A percentile compares a stretch with the other conserved stretches of the same genome.
Conservation (phyloP, 495 filamentous ascomycete genomes). For the Amniculicola lignicola region DNA sequence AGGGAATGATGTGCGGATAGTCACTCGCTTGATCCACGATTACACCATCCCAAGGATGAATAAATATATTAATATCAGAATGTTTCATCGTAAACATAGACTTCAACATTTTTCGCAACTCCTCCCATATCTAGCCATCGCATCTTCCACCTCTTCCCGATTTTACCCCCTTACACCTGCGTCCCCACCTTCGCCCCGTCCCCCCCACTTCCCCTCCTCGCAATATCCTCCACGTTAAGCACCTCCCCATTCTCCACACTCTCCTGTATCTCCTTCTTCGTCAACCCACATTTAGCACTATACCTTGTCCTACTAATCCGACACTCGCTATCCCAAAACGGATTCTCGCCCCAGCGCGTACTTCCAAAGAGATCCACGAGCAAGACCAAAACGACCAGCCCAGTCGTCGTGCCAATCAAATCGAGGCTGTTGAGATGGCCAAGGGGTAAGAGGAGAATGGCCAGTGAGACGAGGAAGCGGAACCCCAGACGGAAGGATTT, state of each 20-base stretch:
- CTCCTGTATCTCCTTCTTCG: conserved; percentile 40
- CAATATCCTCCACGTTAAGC: conserved; percentile 44
- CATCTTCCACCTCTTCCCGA: no score
- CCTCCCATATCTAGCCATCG: no score
- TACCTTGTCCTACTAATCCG: conserved; percentile 38
- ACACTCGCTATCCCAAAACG: conserved; percentile 36
- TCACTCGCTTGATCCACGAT: no score
- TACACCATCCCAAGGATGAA: no score
- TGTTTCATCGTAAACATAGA: no score
- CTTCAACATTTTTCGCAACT: no score
- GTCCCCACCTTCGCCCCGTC: no score
- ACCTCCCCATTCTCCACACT: conserved; percentile 37
- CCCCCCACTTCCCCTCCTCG: conserved; percentile 33
- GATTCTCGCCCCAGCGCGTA: conserved; percentile 46
- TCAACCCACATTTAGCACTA: conserved; percentile 41
- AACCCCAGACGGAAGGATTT: conserved; percentile 49
- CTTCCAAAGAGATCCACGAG: conserved; percentile 52
- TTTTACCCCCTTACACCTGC: no score
- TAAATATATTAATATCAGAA: no score
- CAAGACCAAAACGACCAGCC: conserved; percentile 48
- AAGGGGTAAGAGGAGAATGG: conserved; percentile 50
- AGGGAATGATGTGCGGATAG: no score
- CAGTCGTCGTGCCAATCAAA: conserved; percentile 50
- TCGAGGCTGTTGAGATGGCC: conserved; percentile 49
- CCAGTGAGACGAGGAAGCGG: conserved; percentile 48